These are phyloP conservation scores for Talaromyces rugulosus DNA, from an alignment of 2,329 filamentous ascomycete species.

Conservation along the genomic window DNA sequence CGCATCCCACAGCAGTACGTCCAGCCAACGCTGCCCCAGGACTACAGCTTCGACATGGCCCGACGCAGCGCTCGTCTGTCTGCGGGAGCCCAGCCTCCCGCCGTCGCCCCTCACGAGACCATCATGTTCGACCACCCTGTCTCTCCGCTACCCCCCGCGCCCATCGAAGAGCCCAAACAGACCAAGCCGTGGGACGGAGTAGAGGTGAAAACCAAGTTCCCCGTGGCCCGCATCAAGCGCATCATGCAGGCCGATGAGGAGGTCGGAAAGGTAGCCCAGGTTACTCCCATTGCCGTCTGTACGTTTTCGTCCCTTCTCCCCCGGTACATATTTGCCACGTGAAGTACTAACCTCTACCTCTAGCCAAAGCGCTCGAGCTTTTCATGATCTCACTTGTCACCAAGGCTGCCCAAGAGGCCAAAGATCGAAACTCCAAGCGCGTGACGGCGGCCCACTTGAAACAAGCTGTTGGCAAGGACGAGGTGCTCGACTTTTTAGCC, in stretches of 20 bases:
- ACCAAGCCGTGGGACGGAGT: slow-evolving; percentile 50
- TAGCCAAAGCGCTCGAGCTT: slow-evolving; percentile 87
- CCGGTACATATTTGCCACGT: neutral
- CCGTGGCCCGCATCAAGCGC: slow-evolving; percentile 93
- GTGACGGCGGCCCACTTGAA: slow-evolving; percentile 90
- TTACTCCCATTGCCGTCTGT: slow-evolving; percentile 90
- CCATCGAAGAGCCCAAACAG: slow-evolving; percentile 18
- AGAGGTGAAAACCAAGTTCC: slow-evolving; percentile 89
- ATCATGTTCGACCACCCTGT: slow-evolving; percentile 13
- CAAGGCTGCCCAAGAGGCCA: slow-evolving; percentile 80
- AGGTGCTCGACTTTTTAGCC: slow-evolving; percentile 88
- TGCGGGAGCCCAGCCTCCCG: slow-evolving; percentile 18
- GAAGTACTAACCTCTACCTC: neutral
- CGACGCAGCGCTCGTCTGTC: slow-evolving; percentile 37
- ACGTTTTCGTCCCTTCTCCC: slow-evolving; percentile 29
- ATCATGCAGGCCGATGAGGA: slow-evolving; percentile 99
- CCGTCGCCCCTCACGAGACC: slow-evolving; percentile 4
- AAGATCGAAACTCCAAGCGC: slow-evolving; percentile 77
- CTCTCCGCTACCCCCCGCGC: slow-evolving; percentile 19
- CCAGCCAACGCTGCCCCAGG: slow-evolving; percentile 24
- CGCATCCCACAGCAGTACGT: slow-evolving; percentile 34
- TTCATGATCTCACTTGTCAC: slow-evolving; percentile 96
- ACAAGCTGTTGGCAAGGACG: slow-evolving; percentile 78
- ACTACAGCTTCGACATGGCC: slow-evolving; percentile 35
- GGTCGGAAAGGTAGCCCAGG: slow-evolving; percentile 95